Percentiles rank a stretch among this genome's conserved stretches.
These are phyloP conservation scores for Arthrobotrys conoides DNA, from an alignment of 2,329 filamentous ascomycete species.

Conservation along the genomic window DNA sequence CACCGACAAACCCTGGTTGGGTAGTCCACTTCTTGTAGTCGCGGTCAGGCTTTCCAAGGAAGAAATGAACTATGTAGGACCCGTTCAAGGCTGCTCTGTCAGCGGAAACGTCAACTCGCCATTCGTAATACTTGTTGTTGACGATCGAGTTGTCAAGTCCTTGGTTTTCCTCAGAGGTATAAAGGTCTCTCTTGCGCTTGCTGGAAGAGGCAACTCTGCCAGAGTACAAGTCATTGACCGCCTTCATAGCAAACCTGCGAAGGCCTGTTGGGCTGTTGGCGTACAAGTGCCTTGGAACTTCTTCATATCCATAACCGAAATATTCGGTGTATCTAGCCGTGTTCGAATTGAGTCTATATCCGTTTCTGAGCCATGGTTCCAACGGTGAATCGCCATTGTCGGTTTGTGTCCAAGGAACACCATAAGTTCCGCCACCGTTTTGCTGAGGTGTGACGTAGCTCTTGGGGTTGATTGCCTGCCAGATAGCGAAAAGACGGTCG, in stretches of 20 bases:
- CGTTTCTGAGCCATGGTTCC: constrained; percentile 11
- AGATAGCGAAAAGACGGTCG: constrained; percentile 81
- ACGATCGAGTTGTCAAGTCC: constrained; percentile 42
- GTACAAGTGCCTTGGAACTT: constrained; percentile 18
- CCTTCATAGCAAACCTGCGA: neutral
- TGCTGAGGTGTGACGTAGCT: constrained; percentile 17
- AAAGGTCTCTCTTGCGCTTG: constrained; percentile 38
- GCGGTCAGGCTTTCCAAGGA: constrained; percentile 66
- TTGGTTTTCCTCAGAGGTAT: neutral
- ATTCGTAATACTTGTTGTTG: constrained; percentile 42
- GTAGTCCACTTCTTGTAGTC: constrained; percentile 65
- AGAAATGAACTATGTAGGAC: constrained; percentile 66
- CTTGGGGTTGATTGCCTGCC: constrained; percentile 78
- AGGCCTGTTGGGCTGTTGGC: neutral
- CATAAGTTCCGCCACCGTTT: constrained; percentile 43
- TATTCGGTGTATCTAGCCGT: constrained; percentile 16
- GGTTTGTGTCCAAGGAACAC: neutral
- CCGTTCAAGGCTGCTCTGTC: constrained; percentile 66
- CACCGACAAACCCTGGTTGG: constrained; percentile 67
- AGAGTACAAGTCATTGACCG: constrained; percentile 13
- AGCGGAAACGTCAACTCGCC: constrained; percentile 55
- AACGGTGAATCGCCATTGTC: constrained; percentile 9
- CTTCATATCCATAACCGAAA: constrained; percentile 40
- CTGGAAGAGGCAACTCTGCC: neutral
- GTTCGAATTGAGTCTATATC: constrained; percentile 6